Base-by-base conservation (phyloP, 495 filamentous ascomycete species). In the Melanomma pulvis-pyrius region DNA sequence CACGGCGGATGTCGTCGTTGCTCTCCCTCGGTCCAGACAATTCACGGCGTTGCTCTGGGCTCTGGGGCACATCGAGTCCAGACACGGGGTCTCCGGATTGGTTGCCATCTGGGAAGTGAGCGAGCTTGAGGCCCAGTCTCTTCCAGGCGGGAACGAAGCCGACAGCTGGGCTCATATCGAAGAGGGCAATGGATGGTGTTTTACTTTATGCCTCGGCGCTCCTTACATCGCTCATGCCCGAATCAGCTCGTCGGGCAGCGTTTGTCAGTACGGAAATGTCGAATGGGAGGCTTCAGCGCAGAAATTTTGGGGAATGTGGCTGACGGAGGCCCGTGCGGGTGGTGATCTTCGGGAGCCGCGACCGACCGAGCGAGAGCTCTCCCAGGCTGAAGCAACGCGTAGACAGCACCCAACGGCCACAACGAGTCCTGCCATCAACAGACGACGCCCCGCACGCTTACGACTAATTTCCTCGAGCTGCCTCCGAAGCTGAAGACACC, bases 61-160 rank as follows among this genome's bases (percentile, higher is more conserved):
- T 50, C 49, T 66, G 58, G 22, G 52, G 48, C 24, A 36, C 19
- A 44, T 60, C 53, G 22, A 30, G 41, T 24, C 58, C 62, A 32
- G 65, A 47, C 22, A 29, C 54, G 57, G 65, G 44, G 41, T 78
- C 69, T 30, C 73, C 72, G 44, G 75, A 70, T 54, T 85, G 81
- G 71, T 83, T 82, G 41, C 81, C 80, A 12, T 2, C 9, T 15
- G 39, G 39, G 13, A 44, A 44, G 66, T 81, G 83, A 72, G 91
- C 92, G 76, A 89, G 82, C 82, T 90, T 89, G 73, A 90, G 79
- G 52, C 87, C 90, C 74, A 92, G 78, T 79, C 88, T 83, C 77
- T 91, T 91, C 88, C 88, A 91, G 58, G 89, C 87, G 21, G 89
- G 89, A 50, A 90, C 22, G 28, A 29, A 21, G 41, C 46, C 32